Base-by-base conservation (phyloP, 140 eudicot genomes). In the Anethum foeniculum region DNA sequence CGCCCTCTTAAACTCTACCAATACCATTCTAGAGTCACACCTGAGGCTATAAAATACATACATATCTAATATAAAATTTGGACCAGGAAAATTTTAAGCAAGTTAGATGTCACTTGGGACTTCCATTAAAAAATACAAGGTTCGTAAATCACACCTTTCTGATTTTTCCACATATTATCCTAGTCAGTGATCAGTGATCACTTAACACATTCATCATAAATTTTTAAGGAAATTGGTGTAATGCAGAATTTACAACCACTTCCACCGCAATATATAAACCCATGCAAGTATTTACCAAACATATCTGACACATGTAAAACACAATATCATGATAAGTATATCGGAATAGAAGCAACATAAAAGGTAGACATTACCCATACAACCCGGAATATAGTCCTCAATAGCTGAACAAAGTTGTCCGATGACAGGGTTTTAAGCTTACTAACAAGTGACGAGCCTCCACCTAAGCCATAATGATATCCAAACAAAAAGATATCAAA, bases 381-480 rank as follows among this genome's bases (percentile, higher is more conserved):
- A 83, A 95, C 90, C 81, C 81, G 85, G 86, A 95, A 95, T 83
- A 95, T 89, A 82, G 96, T 86, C 32, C 87, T 84, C 82, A 95
- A 84, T 67, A 95, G 96, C 68, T 92, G 96, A 85, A 95, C 90
- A 85, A 95, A 95, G 90, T 93, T 83, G 80, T 95, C 99, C 80
- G 99, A 85, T 83, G 99, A 87, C 76, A 96, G 82, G 80, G 89
- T 93, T 87, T 93, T 96, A 87, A 96, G 89, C 85, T 88, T 96
- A 85, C 91, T 91, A 52, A 93, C 99, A 72, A 96, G 99, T 13
- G 99, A 93, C 80, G 97, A 90, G 77, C 97, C 90, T 85, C 93
- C 99, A 81, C 99, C 99, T 95, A 89, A 79, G 82, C 67, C 79
- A 87, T 38, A 71, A 85, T 77, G 80, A 73, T 52, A 28, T 68